Percentiles rank a stretch among this genome's conserved stretches.
Conservation (phyloP, 73 alveolate genomes). For the Vitrella brassicaformis region DNA sequence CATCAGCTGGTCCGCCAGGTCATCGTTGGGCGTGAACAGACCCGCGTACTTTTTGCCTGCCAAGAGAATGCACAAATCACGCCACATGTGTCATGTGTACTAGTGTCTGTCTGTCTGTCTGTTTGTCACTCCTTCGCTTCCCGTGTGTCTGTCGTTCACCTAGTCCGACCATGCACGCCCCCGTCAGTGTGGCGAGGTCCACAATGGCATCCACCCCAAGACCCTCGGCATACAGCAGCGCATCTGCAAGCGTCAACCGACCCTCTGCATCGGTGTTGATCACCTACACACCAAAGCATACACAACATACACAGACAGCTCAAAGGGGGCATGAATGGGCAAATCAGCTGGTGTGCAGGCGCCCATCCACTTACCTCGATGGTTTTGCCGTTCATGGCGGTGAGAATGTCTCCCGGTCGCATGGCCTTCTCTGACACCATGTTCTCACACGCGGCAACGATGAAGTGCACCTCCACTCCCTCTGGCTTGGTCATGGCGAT, state of each 20-base stretch:
- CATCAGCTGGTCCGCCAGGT: too few relatives aligned
- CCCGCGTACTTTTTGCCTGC: neutral
- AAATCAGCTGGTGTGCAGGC: neutral
- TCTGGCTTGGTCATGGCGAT: neutral
- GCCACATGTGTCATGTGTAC: neutral
- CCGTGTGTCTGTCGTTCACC: slow-evolving; percentile 41
- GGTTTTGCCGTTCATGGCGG: slow-evolving; percentile 46
- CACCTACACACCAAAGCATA: too few relatives aligned
- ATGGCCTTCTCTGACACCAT: slow-evolving; percentile 16
- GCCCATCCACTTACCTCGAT: slow-evolving; percentile 20
- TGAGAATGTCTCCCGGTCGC: slow-evolving; percentile 45
- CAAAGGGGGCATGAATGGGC: neutral
- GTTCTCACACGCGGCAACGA: slow-evolving; percentile 32
- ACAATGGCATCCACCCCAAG: slow-evolving; percentile 47
- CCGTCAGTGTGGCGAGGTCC: slow-evolving; percentile 72
- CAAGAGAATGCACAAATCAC: neutral
- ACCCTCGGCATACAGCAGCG: slow-evolving; percentile 58
- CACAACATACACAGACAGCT: neutral
- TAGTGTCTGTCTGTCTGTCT: neutral
- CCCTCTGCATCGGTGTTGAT: slow-evolving; percentile 52
- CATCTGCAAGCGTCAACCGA: slow-evolving; percentile 64
- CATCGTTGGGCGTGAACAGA: neutral
- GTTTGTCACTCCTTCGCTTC: neutral
- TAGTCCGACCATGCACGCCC: slow-evolving; percentile 69
- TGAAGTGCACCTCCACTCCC: slow-evolving; percentile 30